Base-by-base conservation (phyloP, 495 filamentous ascomycete genomes). In the Aspergillus steynii region DNA sequence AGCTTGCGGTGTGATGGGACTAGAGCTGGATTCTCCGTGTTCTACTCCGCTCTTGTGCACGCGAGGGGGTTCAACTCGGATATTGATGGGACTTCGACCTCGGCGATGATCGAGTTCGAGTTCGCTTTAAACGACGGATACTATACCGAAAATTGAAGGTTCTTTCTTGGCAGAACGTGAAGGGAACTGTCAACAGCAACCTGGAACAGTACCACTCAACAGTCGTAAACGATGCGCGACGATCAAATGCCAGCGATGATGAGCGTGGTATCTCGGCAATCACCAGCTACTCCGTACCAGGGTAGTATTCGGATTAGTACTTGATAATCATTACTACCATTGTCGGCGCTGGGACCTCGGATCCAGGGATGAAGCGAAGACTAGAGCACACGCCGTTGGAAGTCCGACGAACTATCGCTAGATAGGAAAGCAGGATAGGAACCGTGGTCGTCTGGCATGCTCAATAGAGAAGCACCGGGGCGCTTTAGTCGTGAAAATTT, bases 311-410 rank as follows among this genome's bases (percentile, higher is more conserved):
- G 10, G 37, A 55, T 55, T 55, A 28, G 29, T 34, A 55, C 20
- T 46, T 29, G 8, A 55, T 55, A 27, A 29, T 55, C 46, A 28
- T 55, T 55, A 50, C 45, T 57, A 57, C 28, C 45, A 50, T 49
- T 57, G 46, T 50, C 31, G n/a, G 31, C 8, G 46, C 27, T 57
- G 42, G 37, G 53, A 45, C 53, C 53, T 55, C 53, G 14, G 37
- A 55, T 28, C 53, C 55, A 57, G 55, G 29, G 55, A 57, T 48
- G 55, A 20, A 32, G 15, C 28, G 7, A 42, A 32, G 34, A 46
- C 55, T 57, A 57, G 20, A 57, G 55, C 15, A n/a, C 15, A 50
- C 28, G 37, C 55, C 55, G 55, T 57, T 57, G 46, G 46, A 50
- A 48, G 27, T 46, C 55, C 46, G 55, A 57, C 4, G 55, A 57